phyloP scores from a whole-genome alignment of 192 early-diverging fungal species.

The Podila epicladia region DNA sequence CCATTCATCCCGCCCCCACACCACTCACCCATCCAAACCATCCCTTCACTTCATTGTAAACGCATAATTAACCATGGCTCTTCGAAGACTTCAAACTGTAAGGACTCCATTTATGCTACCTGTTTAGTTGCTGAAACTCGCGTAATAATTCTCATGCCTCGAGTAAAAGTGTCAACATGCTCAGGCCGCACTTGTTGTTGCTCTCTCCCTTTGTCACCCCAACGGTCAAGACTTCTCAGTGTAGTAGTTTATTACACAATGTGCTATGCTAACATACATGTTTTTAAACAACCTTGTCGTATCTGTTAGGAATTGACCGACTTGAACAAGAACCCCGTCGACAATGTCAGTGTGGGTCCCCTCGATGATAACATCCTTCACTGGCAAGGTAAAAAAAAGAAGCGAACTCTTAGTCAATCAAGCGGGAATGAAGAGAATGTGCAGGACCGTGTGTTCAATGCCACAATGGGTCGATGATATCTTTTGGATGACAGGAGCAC shows the following conservation, averaged over 20 bases:
- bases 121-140: too few species aligned
- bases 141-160: too few species aligned
- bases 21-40: background rate
- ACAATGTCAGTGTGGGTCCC: constrained; percentile 63
- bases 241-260: too few species aligned
- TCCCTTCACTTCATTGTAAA: background rate
- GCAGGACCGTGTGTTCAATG: background rate
- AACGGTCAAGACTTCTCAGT: background rate
- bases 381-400: constrained; percentile 65
- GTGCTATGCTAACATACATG: too few species aligned
- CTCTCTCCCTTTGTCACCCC: background rate
- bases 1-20: background rate
- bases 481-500: too few species aligned
- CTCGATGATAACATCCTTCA: constrained; percentile 69
- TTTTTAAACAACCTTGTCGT: too few species aligned
- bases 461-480: background rate
- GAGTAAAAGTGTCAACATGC: background rate
- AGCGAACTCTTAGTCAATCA: background rate
- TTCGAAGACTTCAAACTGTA: constrained; percentile 48
- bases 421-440: background rate
- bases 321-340: constrained; percentile 66
- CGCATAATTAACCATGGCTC: constrained; percentile 32
- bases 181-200: background rate
- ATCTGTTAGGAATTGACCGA: constrained; percentile 69
- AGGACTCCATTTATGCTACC: background rate